phyloP scores from a whole-genome alignment of 805 yeast species.

The Kurtzmaniella cleridarum region DNA sequence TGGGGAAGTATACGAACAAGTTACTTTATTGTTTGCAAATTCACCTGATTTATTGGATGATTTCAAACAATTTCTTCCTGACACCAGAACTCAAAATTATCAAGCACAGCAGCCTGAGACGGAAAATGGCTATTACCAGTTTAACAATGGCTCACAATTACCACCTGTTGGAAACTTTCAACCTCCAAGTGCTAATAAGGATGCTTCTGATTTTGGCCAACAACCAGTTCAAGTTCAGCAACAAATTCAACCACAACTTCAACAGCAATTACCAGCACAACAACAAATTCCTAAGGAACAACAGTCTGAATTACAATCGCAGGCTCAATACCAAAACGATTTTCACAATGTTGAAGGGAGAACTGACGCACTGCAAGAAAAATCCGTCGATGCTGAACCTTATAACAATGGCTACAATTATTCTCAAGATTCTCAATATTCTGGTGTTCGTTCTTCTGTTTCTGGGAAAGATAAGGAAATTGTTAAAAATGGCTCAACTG shows the following conservation, averaged over 20 bases:
- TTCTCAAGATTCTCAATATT: constrained; percentile 43
- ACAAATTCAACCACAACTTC: constrained; percentile 6
- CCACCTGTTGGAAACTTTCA: constrained; percentile 91
- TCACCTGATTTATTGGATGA: constrained; percentile 95
- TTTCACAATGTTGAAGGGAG: constrained; percentile 4
- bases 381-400: constrained; percentile 15
- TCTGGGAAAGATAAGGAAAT: constrained; percentile 8
- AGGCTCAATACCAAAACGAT: constrained; percentile 16
- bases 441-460: constrained; percentile 38
- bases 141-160: constrained; percentile 44
- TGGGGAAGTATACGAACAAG: constrained; percentile 91
- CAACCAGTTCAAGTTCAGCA: constrained; percentile 16
- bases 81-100: constrained; percentile 44
- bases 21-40: constrained; percentile 78
- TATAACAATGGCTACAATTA: constrained; percentile 27
- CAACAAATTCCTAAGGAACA: constrained; percentile 10
- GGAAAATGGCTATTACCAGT: constrained; percentile 18
- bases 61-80: constrained; percentile 93
- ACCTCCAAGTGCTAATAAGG: constrained; percentile 45
- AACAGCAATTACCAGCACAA: constrained; percentile 7
- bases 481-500: constrained; percentile 29
- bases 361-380: constrained; percentile 5
- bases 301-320: constrained; percentile 20
- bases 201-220: constrained; percentile 19
- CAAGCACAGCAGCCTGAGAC: constrained; percentile 17